A percentile compares a stretch with the other conserved stretches of the same genome.
phyloP scores from a whole-genome alignment of 2,329 filamentous ascomycete genomes.

The Calonectria pauciramosa region DNA sequence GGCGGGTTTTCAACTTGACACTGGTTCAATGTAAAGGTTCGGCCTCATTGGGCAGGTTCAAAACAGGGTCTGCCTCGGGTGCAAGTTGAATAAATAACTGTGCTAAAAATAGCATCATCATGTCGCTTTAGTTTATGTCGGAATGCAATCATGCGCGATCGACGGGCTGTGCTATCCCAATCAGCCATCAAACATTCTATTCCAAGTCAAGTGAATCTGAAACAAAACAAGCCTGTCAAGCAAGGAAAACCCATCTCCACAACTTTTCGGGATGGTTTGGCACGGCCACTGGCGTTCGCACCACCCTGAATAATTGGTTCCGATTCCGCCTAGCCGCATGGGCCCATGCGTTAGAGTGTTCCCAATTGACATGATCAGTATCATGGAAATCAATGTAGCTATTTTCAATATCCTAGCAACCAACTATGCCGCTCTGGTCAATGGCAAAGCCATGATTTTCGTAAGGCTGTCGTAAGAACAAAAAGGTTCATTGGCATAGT shows the following conservation, averaged over 20 bases:
- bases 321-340: not conserved
- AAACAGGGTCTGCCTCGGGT: not conserved
- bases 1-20: not conserved
- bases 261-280: not conserved
- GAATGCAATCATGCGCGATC: not conserved
- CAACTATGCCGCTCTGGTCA: not conserved
- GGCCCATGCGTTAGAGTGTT: not conserved
- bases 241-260: not conserved
- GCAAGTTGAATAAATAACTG: not conserved
- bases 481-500: not conserved
- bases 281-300: not conserved
- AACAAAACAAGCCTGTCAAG: not conserved
- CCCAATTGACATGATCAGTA: not conserved
- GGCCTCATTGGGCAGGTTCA: not conserved
- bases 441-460: not conserved
- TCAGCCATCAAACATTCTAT: not conserved
- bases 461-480: no score
- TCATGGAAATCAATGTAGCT: not conserved
- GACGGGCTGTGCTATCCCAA: not conserved
- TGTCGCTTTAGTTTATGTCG: not conserved
- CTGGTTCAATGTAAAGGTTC: not conserved
- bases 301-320: not conserved
- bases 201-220: not conserved
- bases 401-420: not conserved
- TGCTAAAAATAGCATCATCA: not conserved